Evolutionary conservation across 176 grass and related monocot genomes (phyloP), one percentile per base, ranked within the genome.

Genomic region (Avena insularis): DNA sequence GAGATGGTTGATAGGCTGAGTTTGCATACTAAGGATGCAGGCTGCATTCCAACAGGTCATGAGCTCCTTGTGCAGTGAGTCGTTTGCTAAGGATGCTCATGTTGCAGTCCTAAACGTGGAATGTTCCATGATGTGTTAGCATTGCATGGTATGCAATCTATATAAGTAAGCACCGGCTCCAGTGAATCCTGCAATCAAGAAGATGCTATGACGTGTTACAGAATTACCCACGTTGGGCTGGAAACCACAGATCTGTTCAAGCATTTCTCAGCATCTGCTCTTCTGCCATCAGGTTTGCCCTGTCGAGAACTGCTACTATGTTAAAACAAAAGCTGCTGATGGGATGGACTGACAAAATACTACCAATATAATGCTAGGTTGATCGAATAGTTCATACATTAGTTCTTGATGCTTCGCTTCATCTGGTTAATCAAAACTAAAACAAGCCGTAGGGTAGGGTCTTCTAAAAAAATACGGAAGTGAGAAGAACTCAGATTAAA

Each of bases 1-100:
- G 50, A 85, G 77, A 97, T 94, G 92, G 87, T 91, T 65, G 76
- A 92, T 83, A 92, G 59, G 84, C 49, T 97, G 61, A 88, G 94
- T 49, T 87, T 77, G 15, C 92, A 91, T 87, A 83, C 87, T 58
- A 91, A 87, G 84, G 84, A 72, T 77, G 86, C 60, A 80, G 88
- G 88, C 13, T 83, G 88, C n/a, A 47, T 86, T 82, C 85, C 87
- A 81, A 80, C n/a, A 77, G 79, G 31, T 64, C 75, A 88, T 59
- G 68, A 91, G 56, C 71, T 88, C 31, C 77, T 91, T 38, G 62
- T 88, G 82, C 78, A 71, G 50, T 82, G 82, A 91, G 43, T 82
- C 20, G 9, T 81, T 12, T 85, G 33, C 71, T 59, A 66, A 74
- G 33, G 61, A 33, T 84, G 82, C 29, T 60, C 38, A 38, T 85